A percentile compares a stretch with the other conserved stretches of the same genome.
Evolutionary conservation across 495 filamentous ascomycete species (phyloP).

Genomic region (Echria macrotheca): DNA sequence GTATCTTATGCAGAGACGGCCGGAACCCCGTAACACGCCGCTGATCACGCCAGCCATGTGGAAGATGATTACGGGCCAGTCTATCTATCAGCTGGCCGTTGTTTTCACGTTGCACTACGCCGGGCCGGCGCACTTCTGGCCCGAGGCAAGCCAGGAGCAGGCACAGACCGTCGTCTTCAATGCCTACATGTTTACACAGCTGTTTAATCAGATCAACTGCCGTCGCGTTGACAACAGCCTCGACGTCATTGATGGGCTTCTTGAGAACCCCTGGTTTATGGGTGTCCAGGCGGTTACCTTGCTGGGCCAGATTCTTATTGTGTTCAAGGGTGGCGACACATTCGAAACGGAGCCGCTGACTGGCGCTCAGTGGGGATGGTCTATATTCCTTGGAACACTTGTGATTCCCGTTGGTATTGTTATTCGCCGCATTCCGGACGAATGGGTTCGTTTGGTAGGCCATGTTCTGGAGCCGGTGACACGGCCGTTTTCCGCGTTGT

Average conservation of each 20-base stretch:
- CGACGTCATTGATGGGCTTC: conserved; percentile 82
- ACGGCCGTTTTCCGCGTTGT: background rate
- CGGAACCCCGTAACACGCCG: conserved; percentile 62
- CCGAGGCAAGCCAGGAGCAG: conserved; percentile 15
- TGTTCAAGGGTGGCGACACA: conserved; percentile 64
- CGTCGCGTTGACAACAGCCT: conserved; percentile 79
- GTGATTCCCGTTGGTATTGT: background rate
- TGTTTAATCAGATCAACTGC: conserved; percentile 51
- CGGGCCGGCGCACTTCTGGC: conserved; percentile 47
- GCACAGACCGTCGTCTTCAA: conserved; percentile 73
- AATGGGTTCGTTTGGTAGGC: background rate
- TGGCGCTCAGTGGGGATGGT: conserved; percentile 57
- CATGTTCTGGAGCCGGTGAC: background rate
- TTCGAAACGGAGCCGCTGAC: conserved; percentile 55
- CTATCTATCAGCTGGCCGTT: conserved; percentile 68
- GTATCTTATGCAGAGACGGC: conserved; percentile 68
- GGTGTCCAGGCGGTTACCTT: conserved; percentile 73
- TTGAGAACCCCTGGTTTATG: conserved; percentile 72
- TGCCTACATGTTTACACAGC: conserved; percentile 88
- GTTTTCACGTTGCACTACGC: conserved; percentile 72
- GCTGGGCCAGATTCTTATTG: conserved; percentile 73
- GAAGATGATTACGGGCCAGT: conserved; percentile 87
- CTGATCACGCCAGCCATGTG: conserved; percentile 78
- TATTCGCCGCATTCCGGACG: conserved; percentile 2
- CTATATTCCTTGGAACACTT: background rate